Evolutionary conservation across 225 moss, liverwort and hornwort species (phyloP).

Genomic region (Marchantia polymorpha): DNA sequence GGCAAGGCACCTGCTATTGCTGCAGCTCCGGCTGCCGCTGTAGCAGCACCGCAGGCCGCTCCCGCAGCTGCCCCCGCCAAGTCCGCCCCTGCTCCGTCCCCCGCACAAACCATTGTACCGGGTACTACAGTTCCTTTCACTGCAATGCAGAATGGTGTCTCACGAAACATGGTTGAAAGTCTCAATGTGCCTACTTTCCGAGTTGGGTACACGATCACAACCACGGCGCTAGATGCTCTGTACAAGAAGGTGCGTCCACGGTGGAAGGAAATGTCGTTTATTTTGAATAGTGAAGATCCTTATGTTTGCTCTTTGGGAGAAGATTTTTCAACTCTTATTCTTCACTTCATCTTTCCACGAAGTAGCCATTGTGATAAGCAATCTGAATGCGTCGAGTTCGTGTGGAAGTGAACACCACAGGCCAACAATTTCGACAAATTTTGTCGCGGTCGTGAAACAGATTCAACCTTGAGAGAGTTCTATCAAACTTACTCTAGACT

Average conservation of each 20-base stretch:
- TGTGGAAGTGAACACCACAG: background rate
- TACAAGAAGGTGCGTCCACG: conserved; percentile 74
- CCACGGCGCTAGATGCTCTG: conserved; percentile 80
- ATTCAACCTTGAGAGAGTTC: background rate
- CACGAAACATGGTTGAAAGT: conserved; percentile 86
- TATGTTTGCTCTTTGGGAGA: too few species aligned
- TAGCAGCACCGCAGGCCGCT: conserved; percentile 18
- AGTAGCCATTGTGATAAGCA: too few species aligned
- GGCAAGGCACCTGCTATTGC: conserved; percentile 50
- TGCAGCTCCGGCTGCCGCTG: conserved; percentile 7
- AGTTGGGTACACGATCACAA: conserved; percentile 86
- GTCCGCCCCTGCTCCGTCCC: conserved; percentile 34
- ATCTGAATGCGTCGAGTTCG: background rate
- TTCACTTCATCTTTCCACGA: too few species aligned
- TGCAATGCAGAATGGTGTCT: conserved; percentile 87
- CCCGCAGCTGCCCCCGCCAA: conserved; percentile 25
- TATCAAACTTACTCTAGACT: background rate
- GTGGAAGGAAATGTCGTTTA: too few species aligned
- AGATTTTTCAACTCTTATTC: too few species aligned
- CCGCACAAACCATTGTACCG: conserved; percentile 40
- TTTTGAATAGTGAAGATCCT: too few species aligned
- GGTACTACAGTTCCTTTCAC: conserved; percentile 79
- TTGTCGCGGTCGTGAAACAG: background rate
- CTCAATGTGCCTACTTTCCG: conserved; percentile 79
- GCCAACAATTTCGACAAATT: too few species aligned